These are phyloP conservation scores for Blastobotrys parvus DNA, from an alignment of 805 yeast genomes.

Conservation along the genomic window DNA sequence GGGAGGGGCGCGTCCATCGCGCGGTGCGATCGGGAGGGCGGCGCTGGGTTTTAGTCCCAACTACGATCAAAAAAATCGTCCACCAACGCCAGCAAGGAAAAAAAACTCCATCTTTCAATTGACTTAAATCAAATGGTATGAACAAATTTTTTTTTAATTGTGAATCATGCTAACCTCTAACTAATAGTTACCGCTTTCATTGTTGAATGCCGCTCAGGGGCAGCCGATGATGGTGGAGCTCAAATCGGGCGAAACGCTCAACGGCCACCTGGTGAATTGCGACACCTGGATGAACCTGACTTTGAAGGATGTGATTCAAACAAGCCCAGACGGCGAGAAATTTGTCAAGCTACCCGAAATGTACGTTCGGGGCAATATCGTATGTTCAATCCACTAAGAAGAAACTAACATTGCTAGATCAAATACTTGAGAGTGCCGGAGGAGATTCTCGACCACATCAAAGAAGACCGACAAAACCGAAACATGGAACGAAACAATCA, in stretches of 20 bases:
- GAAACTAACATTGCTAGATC: constrained; percentile 21
- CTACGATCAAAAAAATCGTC: too few species aligned
- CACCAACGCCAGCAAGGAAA: too few species aligned
- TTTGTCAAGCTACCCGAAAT: constrained; percentile 61
- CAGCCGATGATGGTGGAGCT: constrained; percentile 82
- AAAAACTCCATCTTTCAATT: too few species aligned
- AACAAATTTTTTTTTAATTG: background rate
- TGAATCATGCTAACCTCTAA: too few species aligned
- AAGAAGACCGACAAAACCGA: constrained; percentile 31
- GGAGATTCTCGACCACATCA: constrained; percentile 29
- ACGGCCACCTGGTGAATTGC: constrained; percentile 76
- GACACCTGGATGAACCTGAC: constrained; percentile 97
- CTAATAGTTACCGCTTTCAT: constrained; percentile 77
- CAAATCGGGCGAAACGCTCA: constrained; percentile 82
- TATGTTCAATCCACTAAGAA: constrained; percentile 25
- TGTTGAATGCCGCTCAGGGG: constrained; percentile 84
- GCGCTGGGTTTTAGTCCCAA: too few species aligned
- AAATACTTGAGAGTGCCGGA: constrained; percentile 37
- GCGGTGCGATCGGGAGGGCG: too few species aligned
- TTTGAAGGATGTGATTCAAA: constrained; percentile 61
- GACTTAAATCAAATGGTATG: background rate
- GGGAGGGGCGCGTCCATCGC: too few species aligned
- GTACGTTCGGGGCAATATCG: constrained; percentile 79
- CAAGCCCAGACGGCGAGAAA: constrained; percentile 42
- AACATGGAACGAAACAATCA: constrained; percentile 26